These are phyloP conservation scores for Colletotrichum chrysophilum DNA, from an alignment of 2,329 filamentous ascomycete genomes.

Conservation along the genomic window DNA sequence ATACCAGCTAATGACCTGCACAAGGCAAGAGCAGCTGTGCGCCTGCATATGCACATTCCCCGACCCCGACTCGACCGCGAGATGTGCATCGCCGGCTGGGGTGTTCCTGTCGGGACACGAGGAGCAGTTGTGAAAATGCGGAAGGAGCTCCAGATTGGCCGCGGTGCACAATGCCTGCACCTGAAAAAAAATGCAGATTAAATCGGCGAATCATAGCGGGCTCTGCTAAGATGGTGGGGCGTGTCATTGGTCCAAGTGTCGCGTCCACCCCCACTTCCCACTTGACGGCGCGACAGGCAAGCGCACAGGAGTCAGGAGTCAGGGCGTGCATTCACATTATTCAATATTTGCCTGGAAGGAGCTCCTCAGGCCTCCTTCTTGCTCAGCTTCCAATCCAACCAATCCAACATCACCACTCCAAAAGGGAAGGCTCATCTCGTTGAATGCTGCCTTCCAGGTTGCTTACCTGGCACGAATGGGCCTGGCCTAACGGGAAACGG, in stretches of 20 bases:
- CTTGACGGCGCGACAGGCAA: not conserved
- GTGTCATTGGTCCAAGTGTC: not conserved
- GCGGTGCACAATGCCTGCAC: not conserved
- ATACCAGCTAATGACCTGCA: not conserved
- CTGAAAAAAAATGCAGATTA: not conserved
- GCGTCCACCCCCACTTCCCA: not conserved
- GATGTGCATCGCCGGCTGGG: not conserved
- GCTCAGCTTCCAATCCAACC: not conserved
- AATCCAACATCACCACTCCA: not conserved
- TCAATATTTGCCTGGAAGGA: not conserved
- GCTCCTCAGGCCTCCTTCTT: not conserved
- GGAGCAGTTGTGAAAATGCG: not conserved
- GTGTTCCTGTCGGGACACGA: not conserved
- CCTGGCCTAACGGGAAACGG: not conserved
- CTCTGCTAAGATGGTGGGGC: not conserved
- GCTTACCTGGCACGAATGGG: not conserved
- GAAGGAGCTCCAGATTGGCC: not conserved
- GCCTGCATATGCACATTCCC: not conserved
- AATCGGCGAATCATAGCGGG: not conserved
- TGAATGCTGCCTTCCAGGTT: not conserved
- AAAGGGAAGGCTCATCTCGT: not conserved
- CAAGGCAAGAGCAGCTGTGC: not conserved
- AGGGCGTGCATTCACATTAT: not conserved
- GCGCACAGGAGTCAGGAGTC: not conserved
- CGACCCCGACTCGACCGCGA: not conserved